Evolutionary conservation across 768 basidiomycete species (phyloP).

Genomic region (Lactarius evosmus): DNA sequence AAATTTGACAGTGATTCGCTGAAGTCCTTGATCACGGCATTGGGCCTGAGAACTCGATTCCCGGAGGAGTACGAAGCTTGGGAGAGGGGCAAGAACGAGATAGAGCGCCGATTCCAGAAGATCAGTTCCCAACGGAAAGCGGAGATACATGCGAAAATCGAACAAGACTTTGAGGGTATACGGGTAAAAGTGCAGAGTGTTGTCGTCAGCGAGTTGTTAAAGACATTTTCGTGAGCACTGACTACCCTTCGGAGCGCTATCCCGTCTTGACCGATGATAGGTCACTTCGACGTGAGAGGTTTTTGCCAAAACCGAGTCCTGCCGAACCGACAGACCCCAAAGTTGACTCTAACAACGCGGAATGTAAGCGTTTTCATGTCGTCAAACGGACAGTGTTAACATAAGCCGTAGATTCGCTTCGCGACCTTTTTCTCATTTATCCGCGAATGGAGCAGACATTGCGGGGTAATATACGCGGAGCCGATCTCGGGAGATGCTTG

Average conservation of each 20-base stretch:
- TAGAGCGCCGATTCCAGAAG: not conserved
- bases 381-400: not conserved
- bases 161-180: not conserved
- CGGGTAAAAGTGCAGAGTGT: not conserved
- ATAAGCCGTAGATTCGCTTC: not conserved
- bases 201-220: not conserved
- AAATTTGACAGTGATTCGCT: not conserved
- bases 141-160: not conserved
- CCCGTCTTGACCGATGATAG: not conserved
- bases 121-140: not conserved
- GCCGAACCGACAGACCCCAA: not conserved
- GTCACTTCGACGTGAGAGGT: not conserved
- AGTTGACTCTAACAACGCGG: not conserved
- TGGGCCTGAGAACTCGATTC: not conserved
- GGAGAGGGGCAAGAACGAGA: not conserved
- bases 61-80: constrained; percentile 1
- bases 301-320: not conserved
- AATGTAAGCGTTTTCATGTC: not conserved
- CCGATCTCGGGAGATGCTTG: not conserved
- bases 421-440: constrained; percentile 1
- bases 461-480: not conserved
- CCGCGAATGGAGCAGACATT: not conserved
- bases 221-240: not conserved
- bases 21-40: not conserved
- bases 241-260: not conserved